phyloP scores from a whole-genome alignment of 495 filamentous ascomycete species.

The Talaromyces liani region DNA sequence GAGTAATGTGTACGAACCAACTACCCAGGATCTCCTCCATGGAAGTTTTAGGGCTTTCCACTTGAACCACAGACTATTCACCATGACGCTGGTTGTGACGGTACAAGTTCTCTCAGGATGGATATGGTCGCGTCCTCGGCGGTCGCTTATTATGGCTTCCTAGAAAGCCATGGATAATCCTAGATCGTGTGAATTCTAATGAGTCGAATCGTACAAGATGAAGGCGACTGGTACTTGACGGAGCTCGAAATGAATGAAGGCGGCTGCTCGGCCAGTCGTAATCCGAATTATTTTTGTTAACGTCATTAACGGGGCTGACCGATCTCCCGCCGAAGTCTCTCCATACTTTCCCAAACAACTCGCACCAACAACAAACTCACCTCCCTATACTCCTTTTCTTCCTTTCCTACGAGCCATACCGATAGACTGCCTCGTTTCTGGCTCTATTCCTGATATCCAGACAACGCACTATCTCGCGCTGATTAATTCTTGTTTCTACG shows the following conservation, averaged over 20 bases:
- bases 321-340: background rate
- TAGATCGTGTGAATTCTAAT: background rate
- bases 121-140: background rate
- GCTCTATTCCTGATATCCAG: background rate
- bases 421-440: background rate
- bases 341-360: background rate
- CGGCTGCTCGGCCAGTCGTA: background rate
- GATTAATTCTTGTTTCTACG: background rate
- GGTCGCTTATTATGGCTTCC: background rate
- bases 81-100: constrained; percentile 12
- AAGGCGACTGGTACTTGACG: background rate
- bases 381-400: background rate
- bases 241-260: background rate
- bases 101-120: background rate
- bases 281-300: background rate
- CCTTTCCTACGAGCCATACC: background rate
- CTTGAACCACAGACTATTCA: constrained; percentile 63
- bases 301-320: background rate
- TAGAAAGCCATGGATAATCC: background rate
- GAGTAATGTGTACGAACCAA: constrained; percentile 48
- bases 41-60: constrained; percentile 82
- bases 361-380: background rate
- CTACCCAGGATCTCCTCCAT: constrained; percentile 76
- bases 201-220: background rate
- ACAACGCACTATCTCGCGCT: background rate